Base-by-base conservation (phyloP, 352 stramenopile genomes). In the Hyaloperonospora arabidopsidis region DNA sequence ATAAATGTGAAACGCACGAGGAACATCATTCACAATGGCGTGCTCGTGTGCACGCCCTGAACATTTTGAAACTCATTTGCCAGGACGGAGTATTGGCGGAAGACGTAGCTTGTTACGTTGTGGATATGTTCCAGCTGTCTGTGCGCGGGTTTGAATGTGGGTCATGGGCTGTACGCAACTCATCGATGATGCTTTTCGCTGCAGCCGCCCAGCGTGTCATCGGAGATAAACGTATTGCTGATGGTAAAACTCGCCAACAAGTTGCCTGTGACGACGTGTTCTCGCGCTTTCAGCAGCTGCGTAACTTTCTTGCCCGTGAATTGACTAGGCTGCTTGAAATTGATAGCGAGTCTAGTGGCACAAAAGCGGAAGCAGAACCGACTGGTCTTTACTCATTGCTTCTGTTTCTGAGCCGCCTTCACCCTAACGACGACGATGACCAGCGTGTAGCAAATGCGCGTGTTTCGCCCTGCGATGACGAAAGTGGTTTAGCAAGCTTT, bases 151-250 rank as follows among this genome's bases (percentile, higher is more conserved):
- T 96, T 53, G 78, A 94, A 25, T 83, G 79, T 46, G 74, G 72
- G 11, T 87, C 76, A 2, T 96, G 85, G 85, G 82, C 86, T 1
- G 87, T 96, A 21, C 83, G 87, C 22, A 96, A 96, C 68, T 95
- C 85, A 34, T 78, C 84, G 1, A 96, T 95, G 86, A 96, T 96
- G 87, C 76, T 96, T 38, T 95, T 95, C 45, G 77, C 84, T 2
- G 86, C 86, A 0, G 72, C 79, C 2, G 87, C 79, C 1, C 82
- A 92, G 57, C 77, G 84, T 43, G 82, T 77, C 18, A 76, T 94
- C 39, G 82, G 80, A 43, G 82, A 93, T 54, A 92, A 94, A 53
- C 79, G 85, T 25, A 82, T 92, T 53, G 82, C 82, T 11, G 84
- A 93, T 46, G 79, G 79, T 19, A 72, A 73, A 22, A 80, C 69